These are phyloP conservation scores for Maudiozyma saulgeensis DNA, from an alignment of 805 yeast species.

Conservation along the genomic window DNA sequence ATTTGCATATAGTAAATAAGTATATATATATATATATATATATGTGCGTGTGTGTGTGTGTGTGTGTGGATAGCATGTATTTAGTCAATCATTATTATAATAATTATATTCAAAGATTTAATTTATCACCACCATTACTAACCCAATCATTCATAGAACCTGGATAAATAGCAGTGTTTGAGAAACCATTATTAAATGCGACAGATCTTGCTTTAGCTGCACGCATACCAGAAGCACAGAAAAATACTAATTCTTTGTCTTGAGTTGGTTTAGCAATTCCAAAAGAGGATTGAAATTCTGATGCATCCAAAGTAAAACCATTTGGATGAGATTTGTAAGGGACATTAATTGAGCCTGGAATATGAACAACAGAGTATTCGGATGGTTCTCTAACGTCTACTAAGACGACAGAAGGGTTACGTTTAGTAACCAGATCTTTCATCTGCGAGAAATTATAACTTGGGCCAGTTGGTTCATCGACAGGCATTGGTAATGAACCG, in stretches of 20 bases:
- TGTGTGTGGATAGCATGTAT: too few relatives aligned
- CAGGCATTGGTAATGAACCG: background rate
- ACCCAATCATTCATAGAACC: conserved; percentile 85
- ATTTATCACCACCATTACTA: conserved; percentile 19
- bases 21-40: background rate
- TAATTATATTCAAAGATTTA: background rate
- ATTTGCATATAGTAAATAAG: background rate
- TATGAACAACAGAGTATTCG: conserved; percentile 58
- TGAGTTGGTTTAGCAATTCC: conserved; percentile 64
- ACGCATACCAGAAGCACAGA: conserved; percentile 83
- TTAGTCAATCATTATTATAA: too few relatives aligned
- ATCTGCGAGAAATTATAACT: conserved; percentile 44
- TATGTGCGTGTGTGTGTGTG: too few relatives aligned
- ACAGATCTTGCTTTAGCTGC: conserved; percentile 72
- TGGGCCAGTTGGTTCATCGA: conserved; percentile 2
- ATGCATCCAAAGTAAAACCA: conserved; percentile 60
- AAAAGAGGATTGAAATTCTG: conserved; percentile 62
- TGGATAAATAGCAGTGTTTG: conserved; percentile 61
- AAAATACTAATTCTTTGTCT: conserved; percentile 61
- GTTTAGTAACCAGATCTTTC: conserved; percentile 34
- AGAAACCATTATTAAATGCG: conserved; percentile 76
- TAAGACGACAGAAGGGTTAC: conserved; percentile 40
- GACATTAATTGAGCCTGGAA: conserved; percentile 74
- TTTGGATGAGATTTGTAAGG: conserved; percentile 83
- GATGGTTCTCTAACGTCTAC: conserved; percentile 84